Evolutionary conservation across 2,329 filamentous ascomycete genomes (phyloP).

Genomic region (Rachicladosporium sp.): DNA sequence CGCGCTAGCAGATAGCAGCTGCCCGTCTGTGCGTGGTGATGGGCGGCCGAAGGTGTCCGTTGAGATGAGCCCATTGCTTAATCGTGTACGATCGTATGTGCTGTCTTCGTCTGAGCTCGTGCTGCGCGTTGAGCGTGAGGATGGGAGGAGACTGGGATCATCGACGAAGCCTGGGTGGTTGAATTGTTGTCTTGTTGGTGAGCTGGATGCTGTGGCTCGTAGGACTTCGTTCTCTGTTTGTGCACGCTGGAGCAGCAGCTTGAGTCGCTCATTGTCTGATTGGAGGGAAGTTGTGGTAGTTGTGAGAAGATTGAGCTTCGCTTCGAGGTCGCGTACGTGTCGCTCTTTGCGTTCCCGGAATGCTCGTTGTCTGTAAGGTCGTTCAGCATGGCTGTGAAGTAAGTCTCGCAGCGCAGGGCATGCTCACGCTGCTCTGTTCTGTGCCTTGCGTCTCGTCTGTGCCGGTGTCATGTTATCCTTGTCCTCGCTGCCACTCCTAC

Average conservation of each 20-base stretch:
- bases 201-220: slow-evolving; percentile 55
- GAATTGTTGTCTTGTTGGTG: slow-evolving; percentile 30
- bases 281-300: slow-evolving; percentile 58
- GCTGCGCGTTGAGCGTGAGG: slow-evolving; percentile 10
- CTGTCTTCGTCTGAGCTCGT: slow-evolving; percentile 9
- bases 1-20: slow-evolving; percentile 59
- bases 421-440: slow-evolving; percentile 60
- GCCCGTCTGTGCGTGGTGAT: slow-evolving; percentile 30
- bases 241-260: slow-evolving; percentile 69
- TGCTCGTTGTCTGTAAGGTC: slow-evolving; percentile 63
- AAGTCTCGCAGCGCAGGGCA: not conserved
- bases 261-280: slow-evolving; percentile 76
- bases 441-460: slow-evolving; percentile 51
- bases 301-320: slow-evolving; percentile 67
- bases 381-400: slow-evolving; percentile 1
- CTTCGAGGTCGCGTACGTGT: slow-evolving; percentile 85
- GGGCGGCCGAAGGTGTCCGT: slow-evolving; percentile 8
- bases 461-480: slow-evolving; percentile 35
- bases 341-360: slow-evolving; percentile 94
- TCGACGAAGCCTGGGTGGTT: slow-evolving; percentile 25
- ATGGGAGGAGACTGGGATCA: slow-evolving; percentile 14
- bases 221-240: slow-evolving; percentile 89
- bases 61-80: slow-evolving; percentile 12
- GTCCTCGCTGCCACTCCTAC: slow-evolving; percentile 28
- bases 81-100: slow-evolving; percentile 7